Conservation (phyloP, 192 early-diverging fungal genomes). For the Linnemannia zychae region DNA sequence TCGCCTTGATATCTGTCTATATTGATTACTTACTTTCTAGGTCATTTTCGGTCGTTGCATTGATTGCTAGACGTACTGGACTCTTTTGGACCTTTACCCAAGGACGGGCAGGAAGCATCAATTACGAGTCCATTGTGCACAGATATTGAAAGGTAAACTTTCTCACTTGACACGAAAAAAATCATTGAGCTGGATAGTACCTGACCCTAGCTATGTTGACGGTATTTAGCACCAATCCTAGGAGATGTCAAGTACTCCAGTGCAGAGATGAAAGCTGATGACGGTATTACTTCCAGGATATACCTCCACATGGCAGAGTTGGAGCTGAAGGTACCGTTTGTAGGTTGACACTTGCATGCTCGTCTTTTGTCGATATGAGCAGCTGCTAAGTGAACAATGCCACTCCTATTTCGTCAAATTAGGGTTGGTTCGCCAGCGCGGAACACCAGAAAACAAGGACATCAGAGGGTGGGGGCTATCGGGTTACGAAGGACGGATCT, state of each 20-base stretch:
- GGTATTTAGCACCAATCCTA: constrained; percentile 24
- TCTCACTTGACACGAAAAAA: neutral
- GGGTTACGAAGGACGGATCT: constrained; percentile 10
- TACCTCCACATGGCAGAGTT: constrained; percentile 29
- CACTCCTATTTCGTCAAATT: neutral
- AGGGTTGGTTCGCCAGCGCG: neutral
- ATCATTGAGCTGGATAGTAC: neutral
- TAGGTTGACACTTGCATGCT: neutral
- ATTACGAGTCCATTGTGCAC: constrained; percentile 37
- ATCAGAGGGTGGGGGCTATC: neutral
- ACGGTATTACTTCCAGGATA: neutral
- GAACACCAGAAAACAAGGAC: neutral
- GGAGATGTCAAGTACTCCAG: constrained; percentile 23
- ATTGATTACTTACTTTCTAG: too few species aligned
- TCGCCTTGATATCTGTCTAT: neutral
- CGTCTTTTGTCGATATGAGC: neutral
- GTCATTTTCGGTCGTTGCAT: neutral
- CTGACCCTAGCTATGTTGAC: neutral
- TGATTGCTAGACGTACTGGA: constrained; percentile 8
- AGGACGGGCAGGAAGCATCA: constrained; percentile 45
- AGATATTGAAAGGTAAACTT: constrained; percentile 22
- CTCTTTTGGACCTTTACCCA: constrained; percentile 25
- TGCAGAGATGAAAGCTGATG: neutral
- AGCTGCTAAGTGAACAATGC: neutral
- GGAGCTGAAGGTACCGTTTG: constrained; percentile 8